Conservation (phyloP, 129 eudicot genomes). For the Tagetes patula region DNA sequence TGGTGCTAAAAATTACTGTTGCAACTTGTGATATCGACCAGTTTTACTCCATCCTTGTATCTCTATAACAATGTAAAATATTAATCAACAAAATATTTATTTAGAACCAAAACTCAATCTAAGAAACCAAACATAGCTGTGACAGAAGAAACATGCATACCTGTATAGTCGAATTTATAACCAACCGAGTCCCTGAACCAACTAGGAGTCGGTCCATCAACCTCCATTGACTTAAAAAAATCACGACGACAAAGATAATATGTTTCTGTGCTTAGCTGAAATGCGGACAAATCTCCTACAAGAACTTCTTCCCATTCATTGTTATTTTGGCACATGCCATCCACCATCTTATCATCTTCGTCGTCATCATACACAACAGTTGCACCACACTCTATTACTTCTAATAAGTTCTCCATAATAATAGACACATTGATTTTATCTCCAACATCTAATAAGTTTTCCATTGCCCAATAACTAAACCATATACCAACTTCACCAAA, state of each 20-base stretch:
- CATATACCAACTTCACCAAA: background rate
- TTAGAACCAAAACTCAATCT: background rate
- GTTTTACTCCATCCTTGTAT: conserved; percentile 7
- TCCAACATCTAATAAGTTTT: background rate
- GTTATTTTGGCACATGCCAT: background rate
- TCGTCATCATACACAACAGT: background rate
- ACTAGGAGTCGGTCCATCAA: background rate
- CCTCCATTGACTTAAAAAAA: conserved; percentile 13
- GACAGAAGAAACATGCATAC: background rate
- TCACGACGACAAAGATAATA: conserved; percentile 6
- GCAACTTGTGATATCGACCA: background rate
- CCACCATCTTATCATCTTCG: conserved; percentile 1
- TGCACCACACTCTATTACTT: background rate
- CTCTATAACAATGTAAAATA: background rate
- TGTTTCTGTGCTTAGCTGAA: background rate
- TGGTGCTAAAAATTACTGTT: background rate
- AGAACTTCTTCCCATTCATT: background rate
- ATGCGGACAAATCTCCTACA: background rate
- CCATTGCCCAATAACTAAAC: conserved; percentile 12
- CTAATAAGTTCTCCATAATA: background rate
- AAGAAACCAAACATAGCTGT: background rate
- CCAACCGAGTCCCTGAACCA: conserved; percentile 9
- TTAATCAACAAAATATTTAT: background rate
- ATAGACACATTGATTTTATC: background rate
- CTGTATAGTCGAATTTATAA: background rate